A percentile compares a stretch with the other conserved stretches of the same genome.
These are phyloP conservation scores for Plasmodium cynomolgi DNA, from an alignment of 169 alveolate genomes.

Conservation along the genomic window DNA sequence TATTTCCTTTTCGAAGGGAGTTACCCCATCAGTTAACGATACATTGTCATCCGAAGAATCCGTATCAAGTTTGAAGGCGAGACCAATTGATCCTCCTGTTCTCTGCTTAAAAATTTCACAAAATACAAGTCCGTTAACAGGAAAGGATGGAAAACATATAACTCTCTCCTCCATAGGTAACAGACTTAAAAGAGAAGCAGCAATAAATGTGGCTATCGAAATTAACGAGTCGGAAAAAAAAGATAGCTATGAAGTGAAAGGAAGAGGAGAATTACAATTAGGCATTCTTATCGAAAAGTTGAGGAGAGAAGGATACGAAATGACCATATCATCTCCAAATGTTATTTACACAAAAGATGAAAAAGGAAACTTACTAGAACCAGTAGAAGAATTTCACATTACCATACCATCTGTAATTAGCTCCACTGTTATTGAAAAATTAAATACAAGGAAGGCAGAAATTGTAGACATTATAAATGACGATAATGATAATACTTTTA, in stretches of 20 bases:
- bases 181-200: constrained; percentile 91
- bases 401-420: constrained; percentile 86
- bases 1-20: constrained; percentile 81
- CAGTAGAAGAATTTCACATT: constrained; percentile 88
- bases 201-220: constrained; percentile 92
- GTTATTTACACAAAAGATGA: constrained; percentile 88
- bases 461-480: constrained; percentile 72
- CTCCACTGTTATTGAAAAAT: constrained; percentile 86
- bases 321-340: constrained; percentile 91
- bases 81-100: constrained; percentile 94
- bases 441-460: constrained; percentile 86
- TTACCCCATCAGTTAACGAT: constrained; percentile 85
- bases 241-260: constrained; percentile 87
- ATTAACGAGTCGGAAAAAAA: constrained; percentile 86
- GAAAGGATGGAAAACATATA: constrained; percentile 90
- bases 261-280: constrained; percentile 96
- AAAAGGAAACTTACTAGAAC: constrained; percentile 87
- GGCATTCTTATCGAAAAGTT: constrained; percentile 95
- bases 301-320: constrained; percentile 97
- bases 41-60: constrained; percentile 79
- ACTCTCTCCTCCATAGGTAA: constrained; percentile 90
- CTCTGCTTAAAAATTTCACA: constrained; percentile 89
- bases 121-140: constrained; percentile 94
- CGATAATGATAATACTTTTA: constrained; percentile 67
- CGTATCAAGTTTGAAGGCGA: constrained; percentile 82